Evolutionary conservation across 2,329 filamentous ascomycete species (phyloP).

Genomic region (Fusarium redolens): DNA sequence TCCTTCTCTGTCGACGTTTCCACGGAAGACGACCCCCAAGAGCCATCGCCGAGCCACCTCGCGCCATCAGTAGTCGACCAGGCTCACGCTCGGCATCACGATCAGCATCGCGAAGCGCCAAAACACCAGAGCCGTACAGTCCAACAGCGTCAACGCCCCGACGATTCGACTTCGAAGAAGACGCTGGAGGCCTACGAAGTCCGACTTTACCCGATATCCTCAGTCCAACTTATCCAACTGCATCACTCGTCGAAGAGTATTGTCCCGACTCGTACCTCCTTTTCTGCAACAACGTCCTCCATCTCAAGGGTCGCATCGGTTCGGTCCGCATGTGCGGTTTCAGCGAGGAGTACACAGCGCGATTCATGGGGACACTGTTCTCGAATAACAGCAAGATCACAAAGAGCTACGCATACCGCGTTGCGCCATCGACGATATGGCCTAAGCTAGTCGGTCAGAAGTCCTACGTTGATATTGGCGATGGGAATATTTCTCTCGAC

Average conservation of each 20-base stretch:
- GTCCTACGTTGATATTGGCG: slow-evolving; percentile 43
- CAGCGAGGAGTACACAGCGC: slow-evolving; percentile 46
- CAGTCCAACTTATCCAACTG: background rate
- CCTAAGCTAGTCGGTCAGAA: slow-evolving; percentile 46
- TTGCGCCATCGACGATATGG: slow-evolving; percentile 49
- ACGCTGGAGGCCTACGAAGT: background rate
- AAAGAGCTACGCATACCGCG: slow-evolving; percentile 40
- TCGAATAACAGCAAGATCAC: slow-evolving; percentile 1
- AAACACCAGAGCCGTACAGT: slow-evolving; percentile 14
- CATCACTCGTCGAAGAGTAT: slow-evolving; percentile 27
- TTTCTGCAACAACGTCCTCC: slow-evolving; percentile 48
- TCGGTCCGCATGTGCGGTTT: slow-evolving; percentile 54
- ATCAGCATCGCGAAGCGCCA: slow-evolving; percentile 13
- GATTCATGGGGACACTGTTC: slow-evolving; percentile 46
- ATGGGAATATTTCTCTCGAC: slow-evolving; percentile 38
- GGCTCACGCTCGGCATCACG: slow-evolving; percentile 19
- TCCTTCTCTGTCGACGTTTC: slow-evolving; percentile 52
- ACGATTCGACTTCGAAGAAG: background rate
- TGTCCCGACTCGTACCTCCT: slow-evolving; percentile 48
- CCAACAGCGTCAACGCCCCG: background rate
- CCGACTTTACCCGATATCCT: background rate
- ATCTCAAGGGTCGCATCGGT: slow-evolving; percentile 46
- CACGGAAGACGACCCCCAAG: slow-evolving; percentile 40
- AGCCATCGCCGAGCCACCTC: background rate
- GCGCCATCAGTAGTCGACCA: slow-evolving; percentile 19